A percentile compares a stretch with the other conserved stretches of the same genome.
Conservation (phyloP, 2,329 filamentous ascomycete species). For the Phialophora tarda region DNA sequence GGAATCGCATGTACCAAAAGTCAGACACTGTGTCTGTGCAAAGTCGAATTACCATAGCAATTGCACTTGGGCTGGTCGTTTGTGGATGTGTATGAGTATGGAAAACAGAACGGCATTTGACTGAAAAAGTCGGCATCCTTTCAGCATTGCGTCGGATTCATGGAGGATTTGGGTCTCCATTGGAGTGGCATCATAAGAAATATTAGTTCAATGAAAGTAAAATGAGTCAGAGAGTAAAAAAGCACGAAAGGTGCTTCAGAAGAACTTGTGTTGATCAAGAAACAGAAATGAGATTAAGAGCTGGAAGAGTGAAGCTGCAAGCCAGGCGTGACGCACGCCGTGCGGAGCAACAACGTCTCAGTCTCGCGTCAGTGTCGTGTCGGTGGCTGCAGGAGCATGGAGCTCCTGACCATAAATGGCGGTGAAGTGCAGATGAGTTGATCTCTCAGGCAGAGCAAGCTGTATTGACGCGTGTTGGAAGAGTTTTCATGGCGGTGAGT, state of each 20-base stretch:
- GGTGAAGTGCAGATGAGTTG: neutral
- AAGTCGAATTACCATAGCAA: conserved; percentile 2
- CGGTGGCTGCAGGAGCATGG: neutral
- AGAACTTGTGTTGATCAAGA: neutral
- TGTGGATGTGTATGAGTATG: conserved; percentile 10
- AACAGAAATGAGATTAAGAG: neutral
- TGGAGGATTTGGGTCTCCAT: neutral
- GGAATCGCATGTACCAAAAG: conserved; percentile 11
- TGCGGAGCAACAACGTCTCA: neutral
- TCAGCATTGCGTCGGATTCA: conserved; percentile 1
- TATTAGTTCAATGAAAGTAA: neutral
- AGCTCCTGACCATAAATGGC: neutral
- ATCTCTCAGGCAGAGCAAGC: neutral
- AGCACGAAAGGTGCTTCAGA: neutral
- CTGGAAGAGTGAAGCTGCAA: neutral
- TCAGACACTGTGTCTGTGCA: neutral
- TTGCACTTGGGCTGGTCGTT: neutral
- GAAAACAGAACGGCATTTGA: neutral
- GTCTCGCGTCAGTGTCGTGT: conserved; percentile 14
- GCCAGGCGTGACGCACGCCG: neutral
- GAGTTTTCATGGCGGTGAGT: neutral
- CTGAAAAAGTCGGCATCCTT: neutral
- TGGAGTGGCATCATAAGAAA: conserved; percentile 5
- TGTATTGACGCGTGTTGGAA: neutral
- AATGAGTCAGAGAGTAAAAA: neutral